Base-by-base conservation (phyloP, 352 stramenopile genomes). In the Phytophthora nicotianae region DNA sequence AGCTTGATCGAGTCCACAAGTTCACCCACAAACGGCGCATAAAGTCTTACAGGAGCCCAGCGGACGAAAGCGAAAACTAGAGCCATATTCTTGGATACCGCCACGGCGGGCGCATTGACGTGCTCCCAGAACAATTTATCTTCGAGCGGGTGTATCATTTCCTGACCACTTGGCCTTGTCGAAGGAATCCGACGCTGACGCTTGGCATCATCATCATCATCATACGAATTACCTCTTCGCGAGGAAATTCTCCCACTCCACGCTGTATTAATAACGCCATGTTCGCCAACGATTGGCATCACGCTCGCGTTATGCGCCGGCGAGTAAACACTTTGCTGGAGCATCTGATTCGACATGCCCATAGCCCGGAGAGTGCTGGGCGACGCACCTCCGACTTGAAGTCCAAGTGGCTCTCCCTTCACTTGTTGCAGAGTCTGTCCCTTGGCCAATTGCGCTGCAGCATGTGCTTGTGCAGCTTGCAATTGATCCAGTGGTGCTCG, bases 41-140 rank as follows among this genome's bases (percentile, higher is more conserved):
- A 88, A 2, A 72, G 42, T 0, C 70, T 48, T 17, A 91, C 41
- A 5, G 78, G 78, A 8, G 72, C 77, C 79, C 78, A 89, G 33
- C 72, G 45, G 8, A 77, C 20, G 19, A 91, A 88, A 19, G 66
- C 69, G 43, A 65, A 70, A 6, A 88, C 40, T 14, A 91, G 59
- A n/a, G 76, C 72, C 51, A 91, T 58, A 59, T 89, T 89, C 65
- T 87, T 88, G 5, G 78, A 83, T 9, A 77, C 63, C 2, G 67
- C 68, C n/a, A 88, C 74, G 0, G 65, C 50, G 7, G 46, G 9
- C 3, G 57, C 35, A 65, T 88, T 76, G 2, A 60, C 53, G 60
- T 87, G 70, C 17, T 85, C 78, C 81, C 80, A 88, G 8, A 76
- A 53, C 46, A 89, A 57, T n/a, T 72, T 74, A 46, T 88, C 75